Percentiles rank a stretch among this genome's conserved stretches.
These are phyloP conservation scores for Hypoxylon lienhwacheense DNA, from an alignment of 495 filamentous ascomycete genomes.

Conservation along the genomic window DNA sequence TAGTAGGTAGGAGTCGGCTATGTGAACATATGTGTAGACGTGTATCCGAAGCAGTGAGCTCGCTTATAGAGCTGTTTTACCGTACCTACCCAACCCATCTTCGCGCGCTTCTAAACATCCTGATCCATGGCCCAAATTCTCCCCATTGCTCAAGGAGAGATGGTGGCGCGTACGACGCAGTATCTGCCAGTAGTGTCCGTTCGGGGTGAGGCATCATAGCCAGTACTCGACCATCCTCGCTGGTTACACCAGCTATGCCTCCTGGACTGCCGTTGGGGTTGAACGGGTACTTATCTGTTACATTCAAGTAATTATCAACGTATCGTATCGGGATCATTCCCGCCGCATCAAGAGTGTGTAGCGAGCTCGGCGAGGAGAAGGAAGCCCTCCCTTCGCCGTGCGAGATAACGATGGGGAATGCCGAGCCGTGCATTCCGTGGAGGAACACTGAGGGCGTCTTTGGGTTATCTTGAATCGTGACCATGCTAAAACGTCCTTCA, in stretches of 20 bases:
- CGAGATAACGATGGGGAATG: conserved; percentile 83
- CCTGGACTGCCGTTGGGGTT: conserved; percentile 92
- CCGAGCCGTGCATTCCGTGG: conserved; percentile 83
- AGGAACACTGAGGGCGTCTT: conserved; percentile 78
- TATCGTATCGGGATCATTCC: conserved; percentile 74
- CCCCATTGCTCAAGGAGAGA: conserved; percentile 71
- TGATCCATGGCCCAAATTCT: conserved; percentile 85
- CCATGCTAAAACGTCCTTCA: conserved; percentile 88
- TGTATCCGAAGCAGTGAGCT: too few species aligned
- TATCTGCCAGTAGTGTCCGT: conserved; percentile 81
- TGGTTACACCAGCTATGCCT: conserved; percentile 83
- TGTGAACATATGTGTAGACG: too few species aligned
- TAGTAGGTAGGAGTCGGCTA: too few species aligned
- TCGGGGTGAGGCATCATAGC: conserved; percentile 98
- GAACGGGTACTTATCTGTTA: conserved; percentile 82
- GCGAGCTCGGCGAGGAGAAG: conserved; percentile 59
- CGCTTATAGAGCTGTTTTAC: too few species aligned
- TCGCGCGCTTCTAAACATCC: conserved; percentile 77
- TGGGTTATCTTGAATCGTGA: conserved; percentile 68
- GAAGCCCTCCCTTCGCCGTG: conserved; percentile 90
- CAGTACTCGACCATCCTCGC: conserved; percentile 78
- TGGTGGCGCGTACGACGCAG: conserved; percentile 73
- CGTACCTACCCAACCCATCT: conserved; percentile 80
- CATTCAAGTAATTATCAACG: conserved; percentile 73
- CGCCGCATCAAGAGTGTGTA: conserved; percentile 61